A percentile compares a stretch with the other conserved stretches of the same genome.
Conservation (phyloP, 148 eudicot genomes). For the Persicaria tinctoria region DNA sequence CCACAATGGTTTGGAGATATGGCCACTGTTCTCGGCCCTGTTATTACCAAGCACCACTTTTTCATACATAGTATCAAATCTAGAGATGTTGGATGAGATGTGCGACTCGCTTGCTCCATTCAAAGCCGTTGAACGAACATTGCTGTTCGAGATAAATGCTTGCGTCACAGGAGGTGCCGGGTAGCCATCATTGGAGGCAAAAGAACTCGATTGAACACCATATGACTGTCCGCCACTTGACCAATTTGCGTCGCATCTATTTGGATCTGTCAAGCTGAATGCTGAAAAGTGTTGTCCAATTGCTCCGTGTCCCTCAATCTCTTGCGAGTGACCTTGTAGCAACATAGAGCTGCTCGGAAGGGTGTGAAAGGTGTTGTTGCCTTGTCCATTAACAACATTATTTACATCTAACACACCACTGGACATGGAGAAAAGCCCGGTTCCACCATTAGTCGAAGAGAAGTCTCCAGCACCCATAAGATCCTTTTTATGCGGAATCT, state of each 20-base stretch:
- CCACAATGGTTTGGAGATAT: background rate
- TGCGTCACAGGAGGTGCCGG: slow-evolving; percentile 5
- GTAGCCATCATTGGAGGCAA: slow-evolving; percentile 13
- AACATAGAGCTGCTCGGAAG: slow-evolving; percentile 23
- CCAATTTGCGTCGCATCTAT: slow-evolving; percentile 30
- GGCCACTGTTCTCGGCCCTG: slow-evolving; percentile 19
- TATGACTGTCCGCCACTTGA: slow-evolving; percentile 28
- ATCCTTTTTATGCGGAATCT: slow-evolving; percentile 25
- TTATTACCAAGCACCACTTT: slow-evolving; percentile 20
- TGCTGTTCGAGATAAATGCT: slow-evolving; percentile 6
- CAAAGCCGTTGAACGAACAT: background rate
- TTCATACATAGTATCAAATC: slow-evolving; percentile 27
- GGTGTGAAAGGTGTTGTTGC: slow-evolving; percentile 21
- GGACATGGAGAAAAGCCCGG: slow-evolving; percentile 12
- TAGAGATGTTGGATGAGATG: slow-evolving; percentile 18
- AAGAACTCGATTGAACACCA: slow-evolving; percentile 21
- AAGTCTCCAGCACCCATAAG: slow-evolving; percentile 15
- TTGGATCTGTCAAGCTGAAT: slow-evolving; percentile 23
- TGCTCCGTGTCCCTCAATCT: background rate
- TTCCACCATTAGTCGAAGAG: slow-evolving; percentile 7
- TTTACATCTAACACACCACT: slow-evolving; percentile 15
- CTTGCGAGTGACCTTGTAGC: slow-evolving; percentile 24
- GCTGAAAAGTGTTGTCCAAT: slow-evolving; percentile 30
- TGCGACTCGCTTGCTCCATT: slow-evolving; percentile 6
- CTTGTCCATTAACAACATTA: background rate